These are phyloP conservation scores for Solioccasus polychromus DNA, from an alignment of 768 basidiomycete genomes.

Conservation along the genomic window DNA sequence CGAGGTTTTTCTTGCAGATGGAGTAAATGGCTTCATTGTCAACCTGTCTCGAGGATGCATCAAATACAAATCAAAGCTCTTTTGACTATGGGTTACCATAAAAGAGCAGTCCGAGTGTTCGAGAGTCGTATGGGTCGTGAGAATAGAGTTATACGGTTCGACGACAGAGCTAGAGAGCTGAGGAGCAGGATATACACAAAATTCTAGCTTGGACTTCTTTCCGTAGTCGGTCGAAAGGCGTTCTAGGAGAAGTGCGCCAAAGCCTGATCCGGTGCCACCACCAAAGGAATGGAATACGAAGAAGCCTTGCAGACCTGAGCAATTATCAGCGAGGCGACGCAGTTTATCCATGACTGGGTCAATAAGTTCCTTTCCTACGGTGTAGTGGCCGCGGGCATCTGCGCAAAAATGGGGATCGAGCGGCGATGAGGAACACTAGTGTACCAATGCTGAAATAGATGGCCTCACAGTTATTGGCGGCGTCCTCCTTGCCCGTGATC, in stretches of 20 bases:
- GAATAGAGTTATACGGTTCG: slow-evolving; percentile 97
- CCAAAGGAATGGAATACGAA: slow-evolving; percentile 99
- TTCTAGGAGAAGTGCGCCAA: slow-evolving; percentile 96
- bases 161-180: slow-evolving; percentile 95
- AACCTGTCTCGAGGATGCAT: slow-evolving; percentile 48
- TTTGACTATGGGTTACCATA: slow-evolving; percentile 59
- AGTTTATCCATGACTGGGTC: slow-evolving; percentile 97
- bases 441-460: not conserved
- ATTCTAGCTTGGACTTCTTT: slow-evolving; percentile 99
- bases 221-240: slow-evolving; percentile 97
- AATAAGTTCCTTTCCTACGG: slow-evolving; percentile 97
- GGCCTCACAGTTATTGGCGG: slow-evolving; percentile 95
- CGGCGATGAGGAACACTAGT: slow-evolving; percentile 9
- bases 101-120: slow-evolving; percentile 99
- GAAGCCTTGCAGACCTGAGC: slow-evolving; percentile 97
- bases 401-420: slow-evolving; percentile 7
- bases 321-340: slow-evolving; percentile 96
- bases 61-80: not conserved
- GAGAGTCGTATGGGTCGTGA: slow-evolving; percentile 98
- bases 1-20: slow-evolving; percentile 96
- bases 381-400: slow-evolving; percentile 99
- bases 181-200: slow-evolving; percentile 95
- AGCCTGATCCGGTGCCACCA: slow-evolving; percentile 98
- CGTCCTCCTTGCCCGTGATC: slow-evolving; percentile 97
- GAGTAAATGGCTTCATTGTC: slow-evolving; percentile 99